phyloP scores from a whole-genome alignment of 192 early-diverging fungal genomes.

The Coemansia sp. region DNA sequence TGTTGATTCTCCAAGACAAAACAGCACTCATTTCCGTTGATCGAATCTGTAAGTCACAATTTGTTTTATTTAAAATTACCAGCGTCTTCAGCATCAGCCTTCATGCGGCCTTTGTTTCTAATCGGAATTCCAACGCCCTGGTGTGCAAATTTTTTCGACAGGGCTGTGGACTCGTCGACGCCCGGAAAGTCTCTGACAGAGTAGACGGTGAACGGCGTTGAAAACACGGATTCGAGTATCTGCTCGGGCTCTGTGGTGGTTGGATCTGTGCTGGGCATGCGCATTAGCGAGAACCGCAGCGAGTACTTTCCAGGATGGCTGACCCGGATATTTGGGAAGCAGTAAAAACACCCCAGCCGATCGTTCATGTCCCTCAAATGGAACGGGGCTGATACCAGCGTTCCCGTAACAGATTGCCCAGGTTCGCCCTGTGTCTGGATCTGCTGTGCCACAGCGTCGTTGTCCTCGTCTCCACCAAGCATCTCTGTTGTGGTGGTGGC shows the following conservation, averaged over 20 bases:
- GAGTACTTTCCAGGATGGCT: constrained; percentile 27
- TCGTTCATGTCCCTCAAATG: constrained; percentile 25
- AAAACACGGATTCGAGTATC: constrained; percentile 14
- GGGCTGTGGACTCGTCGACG: constrained; percentile 30
- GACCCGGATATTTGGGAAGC: constrained; percentile 41
- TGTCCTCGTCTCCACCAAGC: neutral
- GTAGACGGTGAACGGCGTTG: constrained; percentile 34
- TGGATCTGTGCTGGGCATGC: constrained; percentile 12
- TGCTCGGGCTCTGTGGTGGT: constrained; percentile 4
- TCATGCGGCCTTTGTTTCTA: constrained; percentile 41
- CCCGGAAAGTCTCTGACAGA: constrained; percentile 45
- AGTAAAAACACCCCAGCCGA: constrained; percentile 24
- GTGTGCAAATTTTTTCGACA: constrained; percentile 25
- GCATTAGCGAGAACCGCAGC: constrained; percentile 37
- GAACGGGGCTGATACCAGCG: constrained; percentile 16
- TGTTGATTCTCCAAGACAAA: neutral
- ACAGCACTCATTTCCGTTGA: neutral
- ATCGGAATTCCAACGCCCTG: constrained; percentile 43
- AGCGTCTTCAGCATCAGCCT: neutral
- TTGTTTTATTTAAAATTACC: neutral
- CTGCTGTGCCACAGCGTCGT: neutral
- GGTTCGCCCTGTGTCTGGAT: neutral
- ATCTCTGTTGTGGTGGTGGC: neutral
- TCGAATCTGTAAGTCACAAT: too few relatives aligned
- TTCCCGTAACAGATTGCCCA: constrained; percentile 13